Percentiles rank a stretch among this genome's conserved stretches.
Evolutionary conservation across 1,284 basidiomycete species (phyloP).

Genomic region (Cryptococcus jaspeensis): DNA sequence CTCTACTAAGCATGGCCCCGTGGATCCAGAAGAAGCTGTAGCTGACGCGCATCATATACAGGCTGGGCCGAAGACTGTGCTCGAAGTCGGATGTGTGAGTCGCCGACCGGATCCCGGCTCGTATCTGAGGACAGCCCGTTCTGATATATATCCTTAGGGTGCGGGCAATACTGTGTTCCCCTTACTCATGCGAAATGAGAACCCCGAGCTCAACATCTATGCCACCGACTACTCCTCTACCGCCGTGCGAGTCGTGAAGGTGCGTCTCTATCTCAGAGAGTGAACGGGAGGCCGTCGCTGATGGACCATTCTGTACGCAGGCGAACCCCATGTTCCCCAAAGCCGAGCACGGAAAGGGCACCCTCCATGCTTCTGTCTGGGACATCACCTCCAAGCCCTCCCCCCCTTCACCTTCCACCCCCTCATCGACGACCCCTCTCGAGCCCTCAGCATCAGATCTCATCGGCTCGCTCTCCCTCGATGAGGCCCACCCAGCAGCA

Average conservation of each 20-base stretch:
- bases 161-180: slow-evolving; percentile 95
- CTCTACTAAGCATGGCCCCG: too few species aligned
- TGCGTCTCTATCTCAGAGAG: slow-evolving; percentile 32
- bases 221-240: slow-evolving; percentile 91
- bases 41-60: slow-evolving; percentile 46
- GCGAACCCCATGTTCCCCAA: slow-evolving; percentile 67
- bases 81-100: slow-evolving; percentile 82
- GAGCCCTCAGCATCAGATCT: background rate
- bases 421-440: background rate
- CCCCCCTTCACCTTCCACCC: background rate
- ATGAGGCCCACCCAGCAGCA: background rate
- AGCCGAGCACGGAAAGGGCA: slow-evolving; percentile 64
- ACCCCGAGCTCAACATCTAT: slow-evolving; percentile 67
- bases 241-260: slow-evolving; percentile 89
- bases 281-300: background rate
- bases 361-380: slow-evolving; percentile 78
- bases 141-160: slow-evolving; percentile 54
- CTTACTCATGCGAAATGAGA: slow-evolving; percentile 74
- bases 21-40: too few species aligned
- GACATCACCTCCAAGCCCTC: slow-evolving; percentile 68
- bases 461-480: background rate
- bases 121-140: background rate
- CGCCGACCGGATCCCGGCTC: too few species aligned
- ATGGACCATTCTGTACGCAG: slow-evolving; percentile 1
- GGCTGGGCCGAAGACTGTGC: slow-evolving; percentile 72